Evolutionary conservation across 768 basidiomycete genomes (phyloP).

Genomic region (Pisolithus orientalis): DNA sequence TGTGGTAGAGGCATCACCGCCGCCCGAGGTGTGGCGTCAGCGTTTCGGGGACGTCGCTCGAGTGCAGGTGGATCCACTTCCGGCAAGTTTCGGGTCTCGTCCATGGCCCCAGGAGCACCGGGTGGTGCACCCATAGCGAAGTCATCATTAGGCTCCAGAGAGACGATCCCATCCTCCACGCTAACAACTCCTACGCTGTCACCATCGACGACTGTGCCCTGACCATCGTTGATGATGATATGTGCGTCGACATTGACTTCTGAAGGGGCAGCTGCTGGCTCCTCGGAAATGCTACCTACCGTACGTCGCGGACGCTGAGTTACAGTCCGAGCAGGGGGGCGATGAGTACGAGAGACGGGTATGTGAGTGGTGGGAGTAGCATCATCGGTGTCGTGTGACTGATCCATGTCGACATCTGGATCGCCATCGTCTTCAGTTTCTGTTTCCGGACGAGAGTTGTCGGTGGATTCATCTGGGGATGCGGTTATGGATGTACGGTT

Average conservation of each 20-base stretch:
- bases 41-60: conserved; percentile 31
- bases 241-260: conserved; percentile 43
- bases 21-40: conserved; percentile 60
- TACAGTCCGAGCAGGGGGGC: conserved; percentile 24
- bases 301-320: conserved; percentile 34
- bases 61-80: conserved; percentile 21
- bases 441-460: conserved; percentile 59
- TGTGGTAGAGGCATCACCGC: conserved; percentile 50
- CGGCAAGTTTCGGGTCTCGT: conserved; percentile 25
- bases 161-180: conserved; percentile 73
- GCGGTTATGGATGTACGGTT: conserved; percentile 25
- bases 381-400: conserved; percentile 29
- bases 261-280: conserved; percentile 26
- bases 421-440: conserved; percentile 77
- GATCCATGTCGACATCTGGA: conserved; percentile 47
- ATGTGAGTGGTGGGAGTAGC: conserved; percentile 17
- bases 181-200: conserved; percentile 40
- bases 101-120: conserved; percentile 81
- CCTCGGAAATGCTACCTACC: conserved; percentile 44
- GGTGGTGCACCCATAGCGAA: conserved; percentile 89
- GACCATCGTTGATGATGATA: conserved; percentile 45
- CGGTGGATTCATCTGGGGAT: conserved; percentile 39
- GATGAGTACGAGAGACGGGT: conserved; percentile 27
- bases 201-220: conserved; percentile 31
- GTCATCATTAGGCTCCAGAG: conserved; percentile 77